phyloP scores from a whole-genome alignment of 2,329 filamentous ascomycete species.

The Penicillium sp. region DNA sequence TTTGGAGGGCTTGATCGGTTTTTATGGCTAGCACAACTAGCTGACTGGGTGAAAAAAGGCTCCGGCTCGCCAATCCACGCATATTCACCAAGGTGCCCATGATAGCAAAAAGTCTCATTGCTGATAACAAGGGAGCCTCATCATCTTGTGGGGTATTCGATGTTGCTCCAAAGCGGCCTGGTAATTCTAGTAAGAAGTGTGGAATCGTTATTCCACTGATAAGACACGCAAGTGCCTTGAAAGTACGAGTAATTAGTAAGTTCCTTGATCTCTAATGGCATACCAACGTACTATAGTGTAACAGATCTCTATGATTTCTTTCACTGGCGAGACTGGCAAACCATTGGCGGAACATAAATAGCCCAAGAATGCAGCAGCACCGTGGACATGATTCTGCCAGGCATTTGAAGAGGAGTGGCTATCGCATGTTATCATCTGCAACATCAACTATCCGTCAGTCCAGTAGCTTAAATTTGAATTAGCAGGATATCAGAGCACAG shows the following conservation, averaged over 20 bases:
- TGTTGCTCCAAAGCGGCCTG: background rate
- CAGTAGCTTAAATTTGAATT: background rate
- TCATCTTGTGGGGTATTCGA: background rate
- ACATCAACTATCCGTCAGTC: background rate
- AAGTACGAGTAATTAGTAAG: background rate
- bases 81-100: background rate
- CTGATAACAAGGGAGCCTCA: background rate
- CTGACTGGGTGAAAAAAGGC: background rate
- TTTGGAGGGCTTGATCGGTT: background rate
- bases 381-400: conserved; percentile 4
- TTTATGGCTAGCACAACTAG: background rate
- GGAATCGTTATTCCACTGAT: background rate
- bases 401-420: background rate
- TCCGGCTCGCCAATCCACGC: background rate
- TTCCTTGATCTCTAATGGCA: background rate
- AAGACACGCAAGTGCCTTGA: conserved; percentile 3
- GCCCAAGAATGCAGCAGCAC: background rate
- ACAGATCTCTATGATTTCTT: conserved; percentile 2
- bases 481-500: background rate
- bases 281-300: conserved; percentile 1
- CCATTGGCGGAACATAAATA: background rate
- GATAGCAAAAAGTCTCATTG: background rate
- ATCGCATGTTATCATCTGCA: conserved; percentile 6
- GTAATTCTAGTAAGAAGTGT: background rate
- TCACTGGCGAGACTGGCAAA: background rate